A percentile compares a stretch with the other conserved stretches of the same genome.
These are phyloP conservation scores for Alternaria brassicae DNA, from an alignment of 2,329 filamentous ascomycete species.

Conservation along the genomic window DNA sequence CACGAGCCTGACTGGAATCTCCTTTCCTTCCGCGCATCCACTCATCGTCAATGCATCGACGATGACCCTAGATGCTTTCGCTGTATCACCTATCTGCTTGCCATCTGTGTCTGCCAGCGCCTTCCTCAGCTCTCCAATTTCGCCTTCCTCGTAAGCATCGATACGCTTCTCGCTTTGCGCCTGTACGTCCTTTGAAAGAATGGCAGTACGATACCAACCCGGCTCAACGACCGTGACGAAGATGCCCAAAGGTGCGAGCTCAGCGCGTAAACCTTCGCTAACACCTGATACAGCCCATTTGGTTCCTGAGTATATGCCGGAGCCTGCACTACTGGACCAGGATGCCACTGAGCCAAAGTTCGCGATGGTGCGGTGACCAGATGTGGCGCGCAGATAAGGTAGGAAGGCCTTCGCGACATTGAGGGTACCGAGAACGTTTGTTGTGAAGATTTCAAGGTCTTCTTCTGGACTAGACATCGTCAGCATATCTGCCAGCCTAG, in stretches of 20 bases:
- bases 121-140: slow-evolving; percentile 44
- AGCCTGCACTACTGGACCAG: slow-evolving; percentile 49
- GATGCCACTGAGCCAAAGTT: slow-evolving; percentile 59
- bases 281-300: slow-evolving; percentile 57
- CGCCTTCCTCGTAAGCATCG: slow-evolving; percentile 44
- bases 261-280: slow-evolving; percentile 53
- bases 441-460: slow-evolving; percentile 55
- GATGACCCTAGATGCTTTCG: slow-evolving; percentile 60
- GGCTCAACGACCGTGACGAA: slow-evolving; percentile 57
- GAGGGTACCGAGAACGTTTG: slow-evolving; percentile 62
- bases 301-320: slow-evolving; percentile 56
- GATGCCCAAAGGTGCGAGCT: slow-evolving; percentile 57
- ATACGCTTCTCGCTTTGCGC: slow-evolving; percentile 26
- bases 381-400: slow-evolving; percentile 55
- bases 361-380: slow-evolving; percentile 53
- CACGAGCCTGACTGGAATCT: slow-evolving; percentile 62
- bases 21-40: slow-evolving; percentile 57
- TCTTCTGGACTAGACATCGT: slow-evolving; percentile 45
- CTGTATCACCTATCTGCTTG: slow-evolving; percentile 63
- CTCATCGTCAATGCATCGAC: slow-evolving; percentile 63
- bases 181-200: slow-evolving; percentile 45
- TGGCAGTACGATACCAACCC: slow-evolving; percentile 60
- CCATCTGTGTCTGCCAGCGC: slow-evolving; percentile 51
- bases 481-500: neutral
- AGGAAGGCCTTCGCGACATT: slow-evolving; percentile 59